Base-by-base conservation (phyloP, 129 eudicot genomes). In the Solidago caesia region DNA sequence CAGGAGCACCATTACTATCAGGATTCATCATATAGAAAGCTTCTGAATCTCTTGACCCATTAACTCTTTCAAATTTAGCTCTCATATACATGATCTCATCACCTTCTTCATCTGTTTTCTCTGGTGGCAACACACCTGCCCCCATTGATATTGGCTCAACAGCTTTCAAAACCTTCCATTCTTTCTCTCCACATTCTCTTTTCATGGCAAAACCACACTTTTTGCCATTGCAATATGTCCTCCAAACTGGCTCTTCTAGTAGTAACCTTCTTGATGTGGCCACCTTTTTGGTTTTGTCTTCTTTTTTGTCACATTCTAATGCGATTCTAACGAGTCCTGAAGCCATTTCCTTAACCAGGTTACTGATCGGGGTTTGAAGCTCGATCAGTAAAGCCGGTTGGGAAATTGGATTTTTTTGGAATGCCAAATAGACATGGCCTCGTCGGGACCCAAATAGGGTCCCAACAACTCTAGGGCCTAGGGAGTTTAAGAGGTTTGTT, bases 11-110 rank as follows among this genome's bases (percentile, higher is more conserved):
- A 81, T 91, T 82, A 68, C 85, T 80, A 86, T 91, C 97, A 67
- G 97, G 97, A 64, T 91, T 91, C 91, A 86, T 84, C 97, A 91
- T 91, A 62, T 91, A 91, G 75, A 91, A 88, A 25, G 97, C 97
- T 78, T 91, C 97, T 16, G 95, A 86, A 72, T 91, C 96, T 77
- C 89, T 84, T 45, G 93, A 87, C 52, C 96, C 96, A 41, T 78
- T 85, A 48, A 90, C 93, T 75, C 96, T 85, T 75, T 90, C 96
- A 77, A 90, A 90, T 69, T 90, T 85, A 4, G 96, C 96, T 86
- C 96, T 85, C 96, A 90, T 90, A 47, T 91, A 91, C 94, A 91
- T 91, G 1, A 86, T 76, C 68, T 85, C 96, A 63, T 63, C 70
- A 14, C 86, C 89, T n/a, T 85, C 96, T 10, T 77, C 76, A 25